Percentiles rank a stretch among this genome's conserved stretches.
These are phyloP conservation scores for Rosa persica DNA, from an alignment of 306 rosid genomes.

Conservation along the genomic window DNA sequence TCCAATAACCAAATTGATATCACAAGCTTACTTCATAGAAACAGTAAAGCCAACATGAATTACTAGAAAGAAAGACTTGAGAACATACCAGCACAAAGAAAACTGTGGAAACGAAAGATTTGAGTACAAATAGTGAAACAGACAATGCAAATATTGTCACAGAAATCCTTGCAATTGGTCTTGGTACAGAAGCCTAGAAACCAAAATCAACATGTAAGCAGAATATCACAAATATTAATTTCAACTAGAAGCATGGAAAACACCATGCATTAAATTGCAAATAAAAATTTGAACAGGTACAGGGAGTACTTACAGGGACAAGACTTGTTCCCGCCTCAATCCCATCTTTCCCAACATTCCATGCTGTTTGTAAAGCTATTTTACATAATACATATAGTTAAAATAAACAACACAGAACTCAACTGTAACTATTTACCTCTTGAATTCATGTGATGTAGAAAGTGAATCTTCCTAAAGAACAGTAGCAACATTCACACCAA, in stretches of 20 bases:
- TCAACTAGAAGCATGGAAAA: background rate
- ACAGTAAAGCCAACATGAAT: background rate
- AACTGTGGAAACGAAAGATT: conserved; percentile 54
- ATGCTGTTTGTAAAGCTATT: conserved; percentile 64
- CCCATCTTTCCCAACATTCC: conserved; percentile 81
- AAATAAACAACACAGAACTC: background rate
- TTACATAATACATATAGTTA: conserved; percentile 21
- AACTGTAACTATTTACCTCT: background rate
- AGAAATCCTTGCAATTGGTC: conserved; percentile 54
- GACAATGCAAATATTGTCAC: conserved; percentile 59
- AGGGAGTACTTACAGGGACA: conserved; percentile 44
- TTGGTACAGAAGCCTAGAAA: conserved; percentile 46
- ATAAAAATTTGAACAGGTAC: background rate
- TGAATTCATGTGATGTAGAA: background rate
- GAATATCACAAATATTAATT: background rate
- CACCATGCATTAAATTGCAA: background rate
- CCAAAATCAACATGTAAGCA: conserved; percentile 3
- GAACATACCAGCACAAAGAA: conserved; percentile 57
- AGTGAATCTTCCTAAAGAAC: background rate
- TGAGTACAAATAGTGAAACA: conserved; percentile 57
- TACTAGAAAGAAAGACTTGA: conserved; percentile 16
- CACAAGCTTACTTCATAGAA: background rate
- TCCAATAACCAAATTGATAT: background rate
- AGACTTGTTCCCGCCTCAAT: conserved; percentile 66
- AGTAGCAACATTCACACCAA: background rate